These are phyloP conservation scores for Debaryomyces sp. DNA, from an alignment of 1,139 yeast genomes.

Conservation along the genomic window DNA sequence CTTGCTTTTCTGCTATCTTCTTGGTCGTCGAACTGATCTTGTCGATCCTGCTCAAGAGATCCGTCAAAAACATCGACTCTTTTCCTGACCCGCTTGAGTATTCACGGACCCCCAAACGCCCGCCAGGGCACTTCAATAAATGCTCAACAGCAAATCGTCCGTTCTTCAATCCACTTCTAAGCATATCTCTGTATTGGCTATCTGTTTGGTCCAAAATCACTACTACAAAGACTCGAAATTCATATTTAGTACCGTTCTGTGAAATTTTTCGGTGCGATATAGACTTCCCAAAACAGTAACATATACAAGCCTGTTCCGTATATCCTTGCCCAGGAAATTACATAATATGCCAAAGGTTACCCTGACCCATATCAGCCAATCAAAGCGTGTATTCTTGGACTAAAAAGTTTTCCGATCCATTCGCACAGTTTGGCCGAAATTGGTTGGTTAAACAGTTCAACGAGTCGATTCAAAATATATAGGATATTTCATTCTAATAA, in stretches of 20 bases:
- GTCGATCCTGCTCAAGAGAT: conserved; percentile 40
- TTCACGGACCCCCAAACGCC: not conserved
- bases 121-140: not conserved
- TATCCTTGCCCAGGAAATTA: not conserved
- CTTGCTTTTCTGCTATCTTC: conserved; percentile 5
- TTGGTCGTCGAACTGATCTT: conserved; percentile 25
- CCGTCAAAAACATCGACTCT: conserved; percentile 27
- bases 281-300: conserved; percentile 8
- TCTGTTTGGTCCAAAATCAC: not conserved
- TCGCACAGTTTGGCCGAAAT: conserved; percentile 10
- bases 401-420: conserved; percentile 10
- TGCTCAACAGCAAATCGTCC: not conserved
- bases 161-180: not conserved
- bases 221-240: not conserved
- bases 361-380: conserved; percentile 6
- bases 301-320: not conserved
- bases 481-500: conserved; percentile 6
- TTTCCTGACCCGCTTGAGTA: conserved; percentile 8
- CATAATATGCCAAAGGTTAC: not conserved
- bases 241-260: conserved; percentile 2
- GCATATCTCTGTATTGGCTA: not conserved
- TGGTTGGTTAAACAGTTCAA: conserved; percentile 10
- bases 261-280: conserved; percentile 6
- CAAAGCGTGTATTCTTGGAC: conserved; percentile 2
- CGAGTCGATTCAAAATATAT: conserved; percentile 8